phyloP scores from a whole-genome alignment of 116 monocot genomes.

The Posidonia oceanica region DNA sequence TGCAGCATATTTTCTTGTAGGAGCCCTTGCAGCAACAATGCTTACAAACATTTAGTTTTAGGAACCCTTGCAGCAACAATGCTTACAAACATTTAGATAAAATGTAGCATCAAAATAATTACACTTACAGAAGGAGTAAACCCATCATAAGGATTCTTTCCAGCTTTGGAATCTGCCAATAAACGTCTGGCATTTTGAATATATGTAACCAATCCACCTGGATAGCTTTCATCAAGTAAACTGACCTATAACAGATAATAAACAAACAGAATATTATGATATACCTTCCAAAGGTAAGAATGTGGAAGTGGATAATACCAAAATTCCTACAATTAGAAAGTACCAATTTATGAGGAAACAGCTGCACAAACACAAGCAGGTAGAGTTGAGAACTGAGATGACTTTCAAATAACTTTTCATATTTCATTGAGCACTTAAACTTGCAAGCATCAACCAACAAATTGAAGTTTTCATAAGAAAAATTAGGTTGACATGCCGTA shows the following conservation, averaged over 20 bases:
- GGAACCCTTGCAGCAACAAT: too few relatives aligned
- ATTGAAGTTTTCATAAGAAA: too few relatives aligned
- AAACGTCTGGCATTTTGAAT: constrained; percentile 77
- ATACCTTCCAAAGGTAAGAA: not conserved
- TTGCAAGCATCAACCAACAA: too few relatives aligned
- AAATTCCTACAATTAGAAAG: too few relatives aligned
- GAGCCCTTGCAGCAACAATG: too few relatives aligned
- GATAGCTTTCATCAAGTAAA: constrained; percentile 74
- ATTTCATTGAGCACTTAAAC: too few relatives aligned
- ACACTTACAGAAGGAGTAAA: constrained; percentile 80
- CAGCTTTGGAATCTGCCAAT: constrained; percentile 78
- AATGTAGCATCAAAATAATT: not conserved
- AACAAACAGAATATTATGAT: not conserved
- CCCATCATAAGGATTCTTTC: constrained; percentile 90
- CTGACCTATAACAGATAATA: constrained; percentile 33
- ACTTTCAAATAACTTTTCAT: too few relatives aligned
- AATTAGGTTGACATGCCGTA: too few relatives aligned
- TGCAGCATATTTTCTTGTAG: too few relatives aligned
- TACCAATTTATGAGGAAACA: too few relatives aligned
- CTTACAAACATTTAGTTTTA: not conserved
- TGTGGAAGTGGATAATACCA: not conserved
- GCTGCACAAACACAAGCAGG: too few relatives aligned
- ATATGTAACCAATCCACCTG: constrained; percentile 77
- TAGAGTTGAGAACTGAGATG: too few relatives aligned
- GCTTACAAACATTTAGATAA: not conserved